Conservation (phyloP, 202 grass and related monocot species). For the Brachypodium distachyon region DNA sequence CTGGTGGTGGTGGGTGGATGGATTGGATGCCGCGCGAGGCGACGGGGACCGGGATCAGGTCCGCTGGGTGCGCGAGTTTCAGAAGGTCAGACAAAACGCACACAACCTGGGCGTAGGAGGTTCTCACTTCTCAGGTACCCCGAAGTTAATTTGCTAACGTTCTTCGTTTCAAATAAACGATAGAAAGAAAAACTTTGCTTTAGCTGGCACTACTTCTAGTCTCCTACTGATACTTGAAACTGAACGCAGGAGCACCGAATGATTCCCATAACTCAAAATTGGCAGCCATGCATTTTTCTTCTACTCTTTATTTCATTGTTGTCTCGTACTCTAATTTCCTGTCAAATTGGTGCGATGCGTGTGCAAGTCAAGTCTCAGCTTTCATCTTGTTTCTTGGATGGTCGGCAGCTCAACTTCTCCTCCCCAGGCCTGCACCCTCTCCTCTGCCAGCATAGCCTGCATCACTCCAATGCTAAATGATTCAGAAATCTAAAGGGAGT, state of each 20-base stretch:
- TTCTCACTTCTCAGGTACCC: background rate
- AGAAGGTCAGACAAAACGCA: no score
- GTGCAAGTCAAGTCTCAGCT: background rate
- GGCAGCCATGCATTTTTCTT: background rate
- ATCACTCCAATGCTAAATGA: background rate
- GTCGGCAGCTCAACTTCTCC: constrained; percentile 39
- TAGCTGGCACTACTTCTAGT: background rate
- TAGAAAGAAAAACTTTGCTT: background rate
- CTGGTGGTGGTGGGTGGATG: no score
- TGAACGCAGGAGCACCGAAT: background rate
- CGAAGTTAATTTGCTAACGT: background rate
- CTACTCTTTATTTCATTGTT: background rate
- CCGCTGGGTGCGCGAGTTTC: no score
- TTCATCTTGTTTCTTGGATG: background rate
- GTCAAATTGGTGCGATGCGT: background rate
- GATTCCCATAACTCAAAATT: background rate
- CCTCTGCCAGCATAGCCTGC: constrained; percentile 44
- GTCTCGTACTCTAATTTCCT: background rate
- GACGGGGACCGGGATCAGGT: no score
- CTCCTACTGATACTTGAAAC: no score
- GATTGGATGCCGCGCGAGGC: no score
- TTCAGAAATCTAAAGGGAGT: background rate
- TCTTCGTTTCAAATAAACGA: background rate
- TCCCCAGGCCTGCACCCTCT: constrained; percentile 45
- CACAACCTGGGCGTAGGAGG: no score